phyloP scores from a whole-genome alignment of 2,329 filamentous ascomycete species.

The Escovopsis sp. region DNA sequence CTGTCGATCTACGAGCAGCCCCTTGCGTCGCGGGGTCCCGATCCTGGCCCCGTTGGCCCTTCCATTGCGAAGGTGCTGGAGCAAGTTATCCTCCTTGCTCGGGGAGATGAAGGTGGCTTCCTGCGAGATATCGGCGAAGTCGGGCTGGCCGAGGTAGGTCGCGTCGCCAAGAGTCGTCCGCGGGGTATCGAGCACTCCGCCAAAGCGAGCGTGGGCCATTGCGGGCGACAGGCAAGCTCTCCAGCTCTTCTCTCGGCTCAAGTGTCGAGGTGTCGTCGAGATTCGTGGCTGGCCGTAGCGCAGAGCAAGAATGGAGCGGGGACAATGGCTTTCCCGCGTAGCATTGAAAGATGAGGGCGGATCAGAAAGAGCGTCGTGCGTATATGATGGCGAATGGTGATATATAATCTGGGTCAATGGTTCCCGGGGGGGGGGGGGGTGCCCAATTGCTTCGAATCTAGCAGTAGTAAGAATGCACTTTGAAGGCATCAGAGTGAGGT shows the following conservation, averaged over 20 bases:
- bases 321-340: too few relatives aligned
- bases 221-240: slow-evolving; percentile 8
- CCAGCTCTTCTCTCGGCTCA: too few relatives aligned
- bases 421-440: too few relatives aligned
- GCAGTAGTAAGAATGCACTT: too few relatives aligned
- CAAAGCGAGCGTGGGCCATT: slow-evolving; percentile 52
- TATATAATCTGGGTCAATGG: too few relatives aligned
- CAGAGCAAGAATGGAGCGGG: too few relatives aligned
- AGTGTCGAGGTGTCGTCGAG: too few relatives aligned
- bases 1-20: slow-evolving; percentile 54
- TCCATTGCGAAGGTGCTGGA: slow-evolving; percentile 57
- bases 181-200: slow-evolving; percentile 63
- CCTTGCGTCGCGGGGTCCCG: slow-evolving; percentile 58
- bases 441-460: too few relatives aligned
- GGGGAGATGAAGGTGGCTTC: slow-evolving; percentile 79
- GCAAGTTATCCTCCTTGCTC: slow-evolving; percentile 51
- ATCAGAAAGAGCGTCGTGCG: too few relatives aligned
- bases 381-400: too few relatives aligned
- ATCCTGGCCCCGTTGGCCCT: slow-evolving; percentile 41
- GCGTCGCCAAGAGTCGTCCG: slow-evolving; percentile 72
- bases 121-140: slow-evolving; percentile 66
- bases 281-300: not conserved
- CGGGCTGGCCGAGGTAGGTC: slow-evolving; percentile 58
- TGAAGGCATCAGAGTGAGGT: too few relatives aligned
- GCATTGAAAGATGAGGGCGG: too few relatives aligned